Conservation (phyloP, 1,284 basidiomycete species). For the Fomitopsis pinicola region DNA sequence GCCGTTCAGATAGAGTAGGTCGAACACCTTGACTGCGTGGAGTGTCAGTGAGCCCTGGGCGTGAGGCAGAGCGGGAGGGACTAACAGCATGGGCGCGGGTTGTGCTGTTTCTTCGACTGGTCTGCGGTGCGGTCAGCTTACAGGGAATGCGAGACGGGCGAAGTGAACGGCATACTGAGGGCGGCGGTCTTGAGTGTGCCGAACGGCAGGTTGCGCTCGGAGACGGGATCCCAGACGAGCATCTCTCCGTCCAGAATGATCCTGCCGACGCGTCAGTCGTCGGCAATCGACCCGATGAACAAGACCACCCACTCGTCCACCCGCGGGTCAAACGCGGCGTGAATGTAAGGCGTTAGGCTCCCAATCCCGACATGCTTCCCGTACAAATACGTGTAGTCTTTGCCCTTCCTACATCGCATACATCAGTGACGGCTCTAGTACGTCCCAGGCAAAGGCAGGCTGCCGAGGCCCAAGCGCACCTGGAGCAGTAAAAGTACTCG, state of each 20-base stretch:
- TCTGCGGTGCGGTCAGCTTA: slow-evolving; percentile 38
- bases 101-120: slow-evolving; percentile 63
- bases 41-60: slow-evolving; percentile 2
- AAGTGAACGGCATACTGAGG: slow-evolving; percentile 41
- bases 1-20: slow-evolving; percentile 84
- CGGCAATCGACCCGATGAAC: neutral
- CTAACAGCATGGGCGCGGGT: slow-evolving; percentile 86
- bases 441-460: neutral
- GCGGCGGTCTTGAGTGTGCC: slow-evolving; percentile 91
- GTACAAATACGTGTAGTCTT: slow-evolving; percentile 91
- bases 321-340: slow-evolving; percentile 66
- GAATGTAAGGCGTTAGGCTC: slow-evolving; percentile 83
- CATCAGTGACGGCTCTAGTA: neutral
- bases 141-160: neutral
- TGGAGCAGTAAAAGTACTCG: slow-evolving; percentile 88
- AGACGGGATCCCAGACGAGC: slow-evolving; percentile 92
- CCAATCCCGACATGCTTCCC: slow-evolving; percentile 78
- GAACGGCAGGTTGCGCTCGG: slow-evolving; percentile 84
- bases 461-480: slow-evolving; percentile 37
- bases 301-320: slow-evolving; percentile 68
- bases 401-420: slow-evolving; percentile 67
- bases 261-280: slow-evolving; percentile 35
- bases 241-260: slow-evolving; percentile 95
- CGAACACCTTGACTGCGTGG: slow-evolving; percentile 85
- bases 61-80: slow-evolving; percentile 11